Percentiles rank a stretch among this genome's conserved stretches.
Conservation (phyloP, 2,329 filamentous ascomycete genomes). For the Microcyclospora pomicola region DNA sequence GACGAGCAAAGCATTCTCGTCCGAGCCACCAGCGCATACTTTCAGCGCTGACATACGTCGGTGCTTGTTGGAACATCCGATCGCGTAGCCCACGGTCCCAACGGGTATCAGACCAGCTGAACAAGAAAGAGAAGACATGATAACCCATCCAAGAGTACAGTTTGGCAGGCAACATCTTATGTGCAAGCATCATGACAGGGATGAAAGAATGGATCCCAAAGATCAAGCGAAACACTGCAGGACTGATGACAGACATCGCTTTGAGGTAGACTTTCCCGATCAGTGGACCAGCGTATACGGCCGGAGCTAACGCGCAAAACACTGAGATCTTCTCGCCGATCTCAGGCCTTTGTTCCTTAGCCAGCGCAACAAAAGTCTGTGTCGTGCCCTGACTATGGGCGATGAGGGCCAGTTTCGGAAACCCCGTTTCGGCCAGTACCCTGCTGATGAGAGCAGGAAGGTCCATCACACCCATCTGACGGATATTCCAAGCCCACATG, state of each 20-base stretch:
- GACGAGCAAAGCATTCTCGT: slow-evolving; percentile 66
- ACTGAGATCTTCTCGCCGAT: slow-evolving; percentile 71
- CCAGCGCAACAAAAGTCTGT: slow-evolving; percentile 72
- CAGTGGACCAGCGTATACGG: slow-evolving; percentile 75
- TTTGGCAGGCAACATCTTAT: slow-evolving; percentile 46
- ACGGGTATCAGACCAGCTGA: slow-evolving; percentile 69
- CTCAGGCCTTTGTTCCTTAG: slow-evolving; percentile 79
- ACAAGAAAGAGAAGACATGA: slow-evolving; percentile 76
- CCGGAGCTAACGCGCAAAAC: slow-evolving; percentile 82
- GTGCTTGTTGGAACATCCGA: slow-evolving; percentile 83
- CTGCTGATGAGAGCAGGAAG: slow-evolving; percentile 67
- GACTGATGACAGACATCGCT: slow-evolving; percentile 72
- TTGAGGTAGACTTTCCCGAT: slow-evolving; percentile 83
- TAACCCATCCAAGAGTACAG: slow-evolving; percentile 77
- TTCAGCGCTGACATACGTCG: slow-evolving; percentile 79
- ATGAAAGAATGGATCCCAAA: slow-evolving; percentile 94
- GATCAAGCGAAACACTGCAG: slow-evolving; percentile 59
- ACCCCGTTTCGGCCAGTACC: slow-evolving; percentile 70
- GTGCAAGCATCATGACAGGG: slow-evolving; percentile 82
- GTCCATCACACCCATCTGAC: slow-evolving; percentile 85
- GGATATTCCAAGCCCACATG: slow-evolving; percentile 96
- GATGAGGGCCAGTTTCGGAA: slow-evolving; percentile 67
- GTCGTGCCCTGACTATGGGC: slow-evolving; percentile 88
- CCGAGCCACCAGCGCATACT: slow-evolving; percentile 95
- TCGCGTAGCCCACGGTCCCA: slow-evolving; percentile 72